Evolutionary conservation across 2,329 filamentous ascomycete genomes (phyloP), one percentile per base, ranked within the genome.

Genomic region (Aspergillus candidus): DNA sequence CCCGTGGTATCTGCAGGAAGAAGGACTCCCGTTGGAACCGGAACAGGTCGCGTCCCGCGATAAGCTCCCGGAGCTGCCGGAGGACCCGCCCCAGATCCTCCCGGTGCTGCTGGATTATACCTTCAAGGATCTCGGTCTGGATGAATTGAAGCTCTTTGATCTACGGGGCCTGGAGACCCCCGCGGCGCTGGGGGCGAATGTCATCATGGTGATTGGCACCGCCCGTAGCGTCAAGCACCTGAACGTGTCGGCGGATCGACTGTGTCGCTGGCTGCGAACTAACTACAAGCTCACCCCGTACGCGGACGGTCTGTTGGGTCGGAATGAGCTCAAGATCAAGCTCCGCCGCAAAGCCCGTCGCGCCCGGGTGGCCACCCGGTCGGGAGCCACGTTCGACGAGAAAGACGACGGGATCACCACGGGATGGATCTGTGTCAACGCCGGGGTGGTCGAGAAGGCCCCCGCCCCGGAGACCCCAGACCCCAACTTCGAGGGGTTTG

Each of bases 401-500:
- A 79, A 79, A 10, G 90, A 95, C 55, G 88, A 96, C 59, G 91
- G 90, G 2, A 86, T 95, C 41, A 83, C 85, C 11, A 96, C 91
- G 1, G 90, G 89, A 8, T 98, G 93, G 93, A 85, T 98, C 14
- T 98, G 93, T 66, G 86, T 97, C 48, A 94, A 95, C 61, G 78
- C 93, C 8, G 88, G 87, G 4, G 79, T 78, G 12, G 75, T 88
- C 1, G 79, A 84, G 35, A 76, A 78, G 15, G 72, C 53, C 3
- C 49, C 54, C 33, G 55, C 63, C 4, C 55, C 66, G 30, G 59
- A 61, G 33, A 36, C 54, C 29, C 45, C 53, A 8, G 56, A 60
- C 12, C 50, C 52, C 12, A 56, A 50, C 4, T 80, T 90, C 45
- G 82, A 88, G 30, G 91, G 91, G 0, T 96, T 96, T 59, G 87